phyloP scores from a whole-genome alignment of 2,329 filamentous ascomycete species.

The Diaporthe ilicicola region DNA sequence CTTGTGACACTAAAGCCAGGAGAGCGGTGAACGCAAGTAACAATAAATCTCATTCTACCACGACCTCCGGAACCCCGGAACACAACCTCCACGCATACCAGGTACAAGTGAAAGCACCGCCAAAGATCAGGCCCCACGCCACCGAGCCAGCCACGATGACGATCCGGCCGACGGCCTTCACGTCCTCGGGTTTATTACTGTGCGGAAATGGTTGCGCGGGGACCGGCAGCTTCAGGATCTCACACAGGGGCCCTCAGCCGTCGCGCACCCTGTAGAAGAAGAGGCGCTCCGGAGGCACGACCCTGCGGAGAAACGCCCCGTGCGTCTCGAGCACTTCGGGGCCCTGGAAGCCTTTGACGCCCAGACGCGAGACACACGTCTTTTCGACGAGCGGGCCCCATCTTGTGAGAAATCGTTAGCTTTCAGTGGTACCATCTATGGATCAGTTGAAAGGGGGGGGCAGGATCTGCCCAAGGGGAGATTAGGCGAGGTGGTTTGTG shows the following conservation, averaged over 20 bases:
- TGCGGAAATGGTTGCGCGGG: constrained; percentile 8
- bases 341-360: not conserved
- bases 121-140: not conserved
- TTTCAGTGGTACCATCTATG: not conserved
- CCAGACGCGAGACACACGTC: not conserved
- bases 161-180: not conserved
- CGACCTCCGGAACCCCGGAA: not conserved
- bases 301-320: not conserved
- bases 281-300: not conserved
- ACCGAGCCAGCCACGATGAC: not conserved
- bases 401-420: not conserved
- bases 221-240: constrained; percentile 1
- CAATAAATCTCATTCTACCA: no score
- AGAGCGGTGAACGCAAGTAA: no score
- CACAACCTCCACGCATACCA: not conserved
- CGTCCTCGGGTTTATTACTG: not conserved
- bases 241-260: not conserved
- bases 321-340: not conserved
- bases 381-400: not conserved
- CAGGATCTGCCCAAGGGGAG: not conserved
- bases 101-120: not conserved
- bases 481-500: not conserved
- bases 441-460: not conserved
- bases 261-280: constrained; percentile 1
- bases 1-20: no score